phyloP scores from a whole-genome alignment of 768 basidiomycete species.

The Amanita subjunquillea region DNA sequence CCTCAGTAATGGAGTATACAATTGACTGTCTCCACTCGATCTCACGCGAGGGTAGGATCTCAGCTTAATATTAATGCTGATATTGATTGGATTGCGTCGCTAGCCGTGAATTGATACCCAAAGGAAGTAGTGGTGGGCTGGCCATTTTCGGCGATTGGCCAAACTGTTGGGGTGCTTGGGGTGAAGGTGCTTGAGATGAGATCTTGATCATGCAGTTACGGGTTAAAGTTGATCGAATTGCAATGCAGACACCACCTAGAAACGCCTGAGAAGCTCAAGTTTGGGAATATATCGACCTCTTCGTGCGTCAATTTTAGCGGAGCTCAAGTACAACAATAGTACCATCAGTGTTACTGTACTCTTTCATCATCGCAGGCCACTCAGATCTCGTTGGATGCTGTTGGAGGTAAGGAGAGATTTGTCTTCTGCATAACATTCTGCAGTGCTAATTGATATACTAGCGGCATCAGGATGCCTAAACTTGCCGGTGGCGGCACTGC shows the following conservation, averaged over 20 bases:
- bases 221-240: background rate
- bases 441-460: slow-evolving; percentile 15
- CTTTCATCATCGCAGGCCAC: background rate
- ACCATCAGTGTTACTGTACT: slow-evolving; percentile 57
- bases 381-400: slow-evolving; percentile 82
- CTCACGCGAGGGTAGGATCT: slow-evolving; percentile 50
- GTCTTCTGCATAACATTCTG: too few species aligned
- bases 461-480: slow-evolving; percentile 60
- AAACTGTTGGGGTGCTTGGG: slow-evolving; percentile 86
- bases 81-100: background rate
- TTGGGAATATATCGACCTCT: slow-evolving; percentile 68
- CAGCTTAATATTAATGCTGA: background rate
- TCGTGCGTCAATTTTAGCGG: slow-evolving; percentile 59
- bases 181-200: too few species aligned
- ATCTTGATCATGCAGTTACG: background rate
- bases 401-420: slow-evolving; percentile 34
- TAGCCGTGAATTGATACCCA: slow-evolving; percentile 74
- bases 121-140: slow-evolving; percentile 73
- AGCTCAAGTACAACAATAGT: slow-evolving; percentile 68
- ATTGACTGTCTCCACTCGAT: slow-evolving; percentile 69
- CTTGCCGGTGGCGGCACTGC: slow-evolving; percentile 14
- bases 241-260: slow-evolving; percentile 80
- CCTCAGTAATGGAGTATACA: slow-evolving; percentile 61
- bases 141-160: slow-evolving; percentile 87
- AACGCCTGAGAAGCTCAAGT: slow-evolving; percentile 63